phyloP scores from a whole-genome alignment of 108 stramenopile species.

The Cyclotella atomus region DNA sequence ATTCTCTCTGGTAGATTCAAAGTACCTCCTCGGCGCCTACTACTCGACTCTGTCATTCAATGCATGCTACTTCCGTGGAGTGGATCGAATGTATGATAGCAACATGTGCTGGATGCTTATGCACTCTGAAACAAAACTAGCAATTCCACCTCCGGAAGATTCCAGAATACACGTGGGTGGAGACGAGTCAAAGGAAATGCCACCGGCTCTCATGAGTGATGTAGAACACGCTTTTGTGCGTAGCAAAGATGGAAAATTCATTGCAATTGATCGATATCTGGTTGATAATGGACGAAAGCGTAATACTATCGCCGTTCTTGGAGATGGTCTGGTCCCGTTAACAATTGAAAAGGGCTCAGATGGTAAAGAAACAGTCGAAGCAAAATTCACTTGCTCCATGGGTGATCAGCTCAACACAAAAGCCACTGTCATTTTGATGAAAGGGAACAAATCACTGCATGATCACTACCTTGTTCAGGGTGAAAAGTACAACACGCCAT shows the following conservation, averaged over 20 bases:
- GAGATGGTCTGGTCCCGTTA: slow-evolving; percentile 45
- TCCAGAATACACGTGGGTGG: slow-evolving; percentile 20
- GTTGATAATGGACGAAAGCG: slow-evolving; percentile 1
- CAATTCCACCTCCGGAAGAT: slow-evolving; percentile 30
- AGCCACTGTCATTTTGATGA: slow-evolving; percentile 49
- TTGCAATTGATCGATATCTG: slow-evolving; percentile 47
- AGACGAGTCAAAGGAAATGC: slow-evolving; percentile 19
- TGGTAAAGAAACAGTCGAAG: slow-evolving; percentile 39
- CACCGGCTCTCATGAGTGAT: slow-evolving; percentile 48
- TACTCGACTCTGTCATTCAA: slow-evolving; percentile 50
- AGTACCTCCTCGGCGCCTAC: slow-evolving; percentile 45
- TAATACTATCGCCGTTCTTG: slow-evolving; percentile 36
- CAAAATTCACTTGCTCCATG: slow-evolving; percentile 46
- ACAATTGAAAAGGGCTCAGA: slow-evolving; percentile 29
- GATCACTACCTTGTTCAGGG: slow-evolving; percentile 42
- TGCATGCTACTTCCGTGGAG: slow-evolving; percentile 50
- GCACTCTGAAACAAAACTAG: slow-evolving; percentile 32
- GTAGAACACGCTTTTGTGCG: slow-evolving; percentile 52
- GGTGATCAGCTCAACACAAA: slow-evolving; percentile 27
- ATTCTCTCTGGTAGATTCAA: slow-evolving; percentile 49
- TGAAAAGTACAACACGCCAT: slow-evolving; percentile 36
- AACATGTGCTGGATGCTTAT: slow-evolving; percentile 57
- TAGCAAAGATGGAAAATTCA: slow-evolving; percentile 43
- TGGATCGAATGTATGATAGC: slow-evolving; percentile 47
- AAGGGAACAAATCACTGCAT: slow-evolving; percentile 22